Evolutionary conservation across 495 filamentous ascomycete species (phyloP), one percentile per base, ranked within the genome.

Genomic region (Podospora didyma): DNA sequence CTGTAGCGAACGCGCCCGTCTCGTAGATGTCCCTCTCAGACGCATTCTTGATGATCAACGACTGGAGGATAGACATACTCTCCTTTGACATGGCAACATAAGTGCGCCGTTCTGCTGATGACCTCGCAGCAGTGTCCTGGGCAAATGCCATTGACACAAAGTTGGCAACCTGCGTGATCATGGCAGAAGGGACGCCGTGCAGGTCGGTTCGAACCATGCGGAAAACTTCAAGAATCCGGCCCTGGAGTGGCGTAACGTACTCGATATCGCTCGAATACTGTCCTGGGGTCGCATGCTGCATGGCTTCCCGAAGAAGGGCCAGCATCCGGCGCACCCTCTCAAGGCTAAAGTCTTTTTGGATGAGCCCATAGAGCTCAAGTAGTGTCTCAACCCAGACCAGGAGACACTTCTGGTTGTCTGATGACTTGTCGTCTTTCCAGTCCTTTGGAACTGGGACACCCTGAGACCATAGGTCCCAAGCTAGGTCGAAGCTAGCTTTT

Each of bases 81-180:
- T 83, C 79, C 65, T 87, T 90, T 0, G 92, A 92, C 63, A 97
- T 82, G 17, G 94, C 91, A 48, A 98, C 83, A 65, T 89, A 97
- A 1, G 89, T 91, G 2, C 88, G 85, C 57, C 77, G 81, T 54
- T 72, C 69, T 2, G 69, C 48, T 4, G 61, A 60, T 3, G 69
- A 72, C 51, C 69, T 65, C 20, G 65, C 59, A 3, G 63, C 31
- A 24, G 69, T 58, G 6, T 67, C 65, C 39, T 69, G 66, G 5
- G 70, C 65, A 65, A 87, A 89, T 2, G 90, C 82, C 14, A 98
- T 65, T 0, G 82, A 83, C 19, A 83, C 81, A 44, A 96, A 81
- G 35, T 87, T 79, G 6, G 88, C 79, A 16, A 92, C 77, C 46
- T 86, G 82, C 35, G 75, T 71, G 51, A 95, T 79, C 54, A 96